These are phyloP conservation scores for Calendula officinalis DNA, from an alignment of 129 eudicot genomes.

Conservation along the genomic window DNA sequence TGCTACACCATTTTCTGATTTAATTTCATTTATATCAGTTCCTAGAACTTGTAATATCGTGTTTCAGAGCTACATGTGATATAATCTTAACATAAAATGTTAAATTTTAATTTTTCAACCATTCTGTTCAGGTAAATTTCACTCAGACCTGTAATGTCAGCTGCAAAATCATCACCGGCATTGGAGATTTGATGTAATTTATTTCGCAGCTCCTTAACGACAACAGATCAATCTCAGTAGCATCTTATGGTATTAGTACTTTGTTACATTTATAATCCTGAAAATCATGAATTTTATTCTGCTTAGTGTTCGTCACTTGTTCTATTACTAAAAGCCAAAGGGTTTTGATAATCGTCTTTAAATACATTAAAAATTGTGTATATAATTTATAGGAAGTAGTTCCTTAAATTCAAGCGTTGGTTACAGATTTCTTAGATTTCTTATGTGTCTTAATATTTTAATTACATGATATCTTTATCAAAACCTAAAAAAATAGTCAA, in stretches of 20 bases:
- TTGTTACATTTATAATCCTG: conserved; percentile 3
- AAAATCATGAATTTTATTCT: not conserved
- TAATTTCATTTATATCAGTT: not conserved
- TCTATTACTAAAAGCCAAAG: not conserved
- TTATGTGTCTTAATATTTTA: no score
- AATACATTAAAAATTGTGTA: conserved; percentile 1
- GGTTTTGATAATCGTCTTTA: not conserved
- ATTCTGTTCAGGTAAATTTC: conserved; percentile 25
- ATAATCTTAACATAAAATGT: not conserved
- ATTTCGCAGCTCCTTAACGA: not conserved
- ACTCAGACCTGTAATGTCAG: conserved; percentile 45
- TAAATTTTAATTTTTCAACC: not conserved
- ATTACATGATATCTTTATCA: no score
- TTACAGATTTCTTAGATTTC: no score
- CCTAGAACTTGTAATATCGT: conserved; percentile 8
- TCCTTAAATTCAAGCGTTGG: no score
- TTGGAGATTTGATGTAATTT: conserved; percentile 66
- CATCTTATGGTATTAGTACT: not conserved
- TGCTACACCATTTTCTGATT: conserved; percentile 6
- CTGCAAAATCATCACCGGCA: conserved; percentile 46
- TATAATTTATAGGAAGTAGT: not conserved
- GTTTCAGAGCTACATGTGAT: no score
- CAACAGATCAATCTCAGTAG: conserved; percentile 6
- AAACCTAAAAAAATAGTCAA: conserved; percentile 65
- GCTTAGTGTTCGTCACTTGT: not conserved